Percentiles rank a stretch among this genome's conserved stretches.
Evolutionary conservation across 441 rosid genomes (phyloP).

Genomic region (Erodium trifolium): DNA sequence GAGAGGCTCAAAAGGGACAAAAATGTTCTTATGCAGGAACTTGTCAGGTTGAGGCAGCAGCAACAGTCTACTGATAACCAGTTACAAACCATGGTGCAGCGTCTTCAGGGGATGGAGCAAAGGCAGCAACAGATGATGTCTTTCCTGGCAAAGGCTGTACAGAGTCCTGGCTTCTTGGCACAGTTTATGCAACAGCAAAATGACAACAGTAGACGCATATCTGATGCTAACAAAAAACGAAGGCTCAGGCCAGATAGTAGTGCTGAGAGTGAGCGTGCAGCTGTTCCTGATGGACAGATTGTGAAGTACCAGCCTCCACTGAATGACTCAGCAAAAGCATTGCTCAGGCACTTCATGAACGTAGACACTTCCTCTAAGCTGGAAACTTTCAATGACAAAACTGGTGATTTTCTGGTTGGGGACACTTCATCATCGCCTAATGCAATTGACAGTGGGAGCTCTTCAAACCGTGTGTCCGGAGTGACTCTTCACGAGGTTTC

Average conservation of each 20-base stretch:
- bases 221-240: constrained; percentile 65
- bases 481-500: constrained; percentile 77
- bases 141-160: constrained; percentile 84
- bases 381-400: not conserved
- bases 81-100: constrained; percentile 69
- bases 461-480: constrained; percentile 35
- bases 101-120: constrained; percentile 91
- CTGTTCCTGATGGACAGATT: constrained; percentile 72
- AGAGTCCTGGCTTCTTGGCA: constrained; percentile 79
- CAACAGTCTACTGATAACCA: constrained; percentile 80
- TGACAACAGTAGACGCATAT: constrained; percentile 57
- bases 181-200: constrained; percentile 95
- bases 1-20: constrained; percentile 92
- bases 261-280: constrained; percentile 33
- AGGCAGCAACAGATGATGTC: constrained; percentile 94
- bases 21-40: constrained; percentile 91
- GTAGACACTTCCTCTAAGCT: constrained; percentile 22
- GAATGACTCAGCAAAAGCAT: no score
- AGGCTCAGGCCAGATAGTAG: constrained; percentile 68
- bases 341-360: constrained; percentile 32
- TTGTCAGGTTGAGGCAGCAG: constrained; percentile 82
- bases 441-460: not conserved
- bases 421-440: no score
- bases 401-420: no score
- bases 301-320: constrained; percentile 60